Evolutionary conservation across 2,329 filamentous ascomycete genomes (phyloP).

Genomic region (Sporothrix globosa): DNA sequence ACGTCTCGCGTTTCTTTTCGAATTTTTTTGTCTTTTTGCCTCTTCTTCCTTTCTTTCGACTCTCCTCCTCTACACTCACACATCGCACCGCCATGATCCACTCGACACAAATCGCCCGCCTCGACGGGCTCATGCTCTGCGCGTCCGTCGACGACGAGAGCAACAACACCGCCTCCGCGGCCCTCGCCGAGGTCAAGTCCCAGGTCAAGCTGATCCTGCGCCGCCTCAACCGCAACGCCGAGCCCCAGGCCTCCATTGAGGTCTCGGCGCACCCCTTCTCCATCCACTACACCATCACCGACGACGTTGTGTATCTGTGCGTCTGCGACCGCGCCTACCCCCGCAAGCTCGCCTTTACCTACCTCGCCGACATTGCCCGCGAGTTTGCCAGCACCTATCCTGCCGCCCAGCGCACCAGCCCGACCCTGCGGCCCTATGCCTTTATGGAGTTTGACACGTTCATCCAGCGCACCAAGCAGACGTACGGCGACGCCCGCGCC

Average conservation of each 20-base stretch:
- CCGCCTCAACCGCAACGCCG: constrained; percentile 83
- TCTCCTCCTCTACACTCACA: not conserved
- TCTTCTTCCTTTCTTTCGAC: not conserved
- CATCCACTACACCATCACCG: constrained; percentile 84
- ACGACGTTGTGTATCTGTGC: constrained; percentile 86
- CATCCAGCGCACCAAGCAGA: constrained; percentile 88
- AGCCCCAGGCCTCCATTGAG: constrained; percentile 90
- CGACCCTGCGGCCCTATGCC: constrained; percentile 83
- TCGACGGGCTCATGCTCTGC: constrained; percentile 93
- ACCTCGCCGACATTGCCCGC: constrained; percentile 86
- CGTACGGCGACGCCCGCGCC: constrained; percentile 90
- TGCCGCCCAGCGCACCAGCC: constrained; percentile 69
- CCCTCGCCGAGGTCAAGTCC: constrained; percentile 83
- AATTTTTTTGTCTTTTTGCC: not conserved
- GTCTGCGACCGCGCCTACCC: constrained; percentile 94
- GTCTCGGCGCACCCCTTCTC: constrained; percentile 67
- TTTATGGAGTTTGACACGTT: constrained; percentile 99
- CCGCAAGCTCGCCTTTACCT: constrained; percentile 97
- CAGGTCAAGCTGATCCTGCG: constrained; percentile 91
- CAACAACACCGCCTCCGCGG: constrained; percentile 72
- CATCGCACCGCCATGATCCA: constrained; percentile 68
- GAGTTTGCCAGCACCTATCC: constrained; percentile 91
- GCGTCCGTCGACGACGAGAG: constrained; percentile 89
- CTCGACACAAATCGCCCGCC: constrained; percentile 90
- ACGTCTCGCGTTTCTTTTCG: no score